phyloP scores from a whole-genome alignment of 768 basidiomycete genomes.

The Auriscalpium orientale region DNA sequence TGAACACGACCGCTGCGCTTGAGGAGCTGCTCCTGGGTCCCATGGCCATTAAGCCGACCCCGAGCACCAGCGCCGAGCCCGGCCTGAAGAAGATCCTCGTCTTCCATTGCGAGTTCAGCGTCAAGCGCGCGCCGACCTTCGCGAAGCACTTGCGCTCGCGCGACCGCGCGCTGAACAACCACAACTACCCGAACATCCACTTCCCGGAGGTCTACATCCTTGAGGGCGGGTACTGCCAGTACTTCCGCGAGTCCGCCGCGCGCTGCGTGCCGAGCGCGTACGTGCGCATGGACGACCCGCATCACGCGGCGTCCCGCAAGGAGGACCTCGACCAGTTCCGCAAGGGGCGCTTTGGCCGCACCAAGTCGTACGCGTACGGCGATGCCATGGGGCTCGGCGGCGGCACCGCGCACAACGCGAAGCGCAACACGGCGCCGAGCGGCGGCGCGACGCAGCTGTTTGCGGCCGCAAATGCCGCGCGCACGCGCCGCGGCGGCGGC shows the following conservation, averaged over 20 bases:
- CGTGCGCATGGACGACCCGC: conserved; percentile 92
- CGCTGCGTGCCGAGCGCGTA: conserved; percentile 81
- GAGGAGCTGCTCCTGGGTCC: conserved; percentile 73
- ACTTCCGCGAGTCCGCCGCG: conserved; percentile 58
- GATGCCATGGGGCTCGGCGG: conserved; percentile 40
- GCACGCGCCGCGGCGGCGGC: conserved; percentile 44
- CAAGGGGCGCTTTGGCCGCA: conserved; percentile 78
- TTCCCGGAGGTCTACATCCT: conserved; percentile 97
- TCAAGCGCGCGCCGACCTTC: conserved; percentile 91
- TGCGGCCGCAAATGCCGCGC: conserved; percentile 62
- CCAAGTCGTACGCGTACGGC: conserved; percentile 91
- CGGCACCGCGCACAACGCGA: conserved; percentile 35
- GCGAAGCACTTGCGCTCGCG: conserved; percentile 89
- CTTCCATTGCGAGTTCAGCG: conserved; percentile 98
- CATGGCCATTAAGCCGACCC: conserved; percentile 46
- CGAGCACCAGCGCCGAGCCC: conserved; percentile 68
- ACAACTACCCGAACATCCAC: conserved; percentile 84
- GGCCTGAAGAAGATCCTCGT: conserved; percentile 77
- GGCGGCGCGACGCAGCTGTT: conserved; percentile 43
- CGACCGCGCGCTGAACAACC: conserved; percentile 84
- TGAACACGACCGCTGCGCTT: conserved; percentile 72
- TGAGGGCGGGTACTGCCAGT: conserved; percentile 91
- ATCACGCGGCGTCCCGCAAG: conserved; percentile 67
- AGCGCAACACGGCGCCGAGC: conserved; percentile 60
- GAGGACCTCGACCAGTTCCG: conserved; percentile 92